Evolutionary conservation across 2,329 filamentous ascomycete species (phyloP).

Genomic region (Nothomitra cinnamomea): DNA sequence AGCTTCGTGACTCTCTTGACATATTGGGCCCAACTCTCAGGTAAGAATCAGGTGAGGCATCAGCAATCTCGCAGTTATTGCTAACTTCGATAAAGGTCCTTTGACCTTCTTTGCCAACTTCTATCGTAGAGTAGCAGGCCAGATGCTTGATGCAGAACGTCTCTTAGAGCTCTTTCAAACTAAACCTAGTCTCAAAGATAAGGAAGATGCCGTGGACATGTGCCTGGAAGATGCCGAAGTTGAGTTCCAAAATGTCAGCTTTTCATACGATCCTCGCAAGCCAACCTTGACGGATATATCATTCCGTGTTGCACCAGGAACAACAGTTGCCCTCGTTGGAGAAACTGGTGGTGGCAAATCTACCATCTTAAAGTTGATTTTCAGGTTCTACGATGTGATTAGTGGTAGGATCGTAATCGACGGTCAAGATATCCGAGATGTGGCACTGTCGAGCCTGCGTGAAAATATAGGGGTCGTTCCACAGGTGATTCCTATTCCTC

Average conservation of each 20-base stretch:
- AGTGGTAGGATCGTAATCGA: slow-evolving; percentile 33
- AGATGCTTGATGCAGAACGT: slow-evolving; percentile 48
- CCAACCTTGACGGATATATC: slow-evolving; percentile 29
- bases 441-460: slow-evolving; percentile 40
- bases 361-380: slow-evolving; percentile 36
- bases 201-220: slow-evolving; percentile 28
- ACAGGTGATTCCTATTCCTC: slow-evolving; percentile 7
- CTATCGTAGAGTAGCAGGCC: slow-evolving; percentile 30
- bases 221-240: slow-evolving; percentile 30
- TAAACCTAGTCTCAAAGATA: slow-evolving; percentile 36
- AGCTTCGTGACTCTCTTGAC: slow-evolving; percentile 47
- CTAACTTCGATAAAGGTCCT: slow-evolving; percentile 19
- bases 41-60: slow-evolving; percentile 10
- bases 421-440: slow-evolving; percentile 38
- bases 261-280: slow-evolving; percentile 34
- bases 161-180: slow-evolving; percentile 39
- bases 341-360: slow-evolving; percentile 42
- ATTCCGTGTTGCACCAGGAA: slow-evolving; percentile 29
- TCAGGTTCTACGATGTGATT: slow-evolving; percentile 35
- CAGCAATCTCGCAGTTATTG: slow-evolving; percentile 17
- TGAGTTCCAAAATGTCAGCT: slow-evolving; percentile 35
- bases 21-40: slow-evolving; percentile 38
- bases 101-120: slow-evolving; percentile 33
- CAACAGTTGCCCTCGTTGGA: slow-evolving; percentile 37
- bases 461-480: slow-evolving; percentile 36